A percentile compares a stretch with the other conserved stretches of the same genome.
These are phyloP conservation scores for Ambrosiella beaveri DNA, from an alignment of 2,329 filamentous ascomycete species.

Conservation along the genomic window DNA sequence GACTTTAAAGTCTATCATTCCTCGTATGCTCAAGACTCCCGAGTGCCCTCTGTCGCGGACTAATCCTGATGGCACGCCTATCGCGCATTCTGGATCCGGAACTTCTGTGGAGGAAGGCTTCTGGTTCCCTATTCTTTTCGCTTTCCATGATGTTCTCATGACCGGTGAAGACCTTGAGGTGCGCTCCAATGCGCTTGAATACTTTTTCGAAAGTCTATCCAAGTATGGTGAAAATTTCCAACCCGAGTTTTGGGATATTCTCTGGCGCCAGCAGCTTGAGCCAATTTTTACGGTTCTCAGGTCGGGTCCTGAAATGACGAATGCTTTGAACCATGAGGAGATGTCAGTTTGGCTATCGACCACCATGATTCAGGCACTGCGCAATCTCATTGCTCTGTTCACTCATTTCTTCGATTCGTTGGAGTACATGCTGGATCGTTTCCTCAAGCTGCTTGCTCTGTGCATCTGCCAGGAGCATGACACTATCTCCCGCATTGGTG, in stretches of 20 bases:
- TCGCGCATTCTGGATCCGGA: slow-evolving; percentile 37
- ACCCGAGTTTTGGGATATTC: slow-evolving; percentile 90
- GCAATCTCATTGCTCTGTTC: slow-evolving; percentile 97
- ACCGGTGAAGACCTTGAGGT: slow-evolving; percentile 97
- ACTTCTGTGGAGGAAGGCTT: slow-evolving; percentile 93
- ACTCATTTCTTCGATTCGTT: slow-evolving; percentile 95
- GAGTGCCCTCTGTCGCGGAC: slow-evolving; percentile 78
- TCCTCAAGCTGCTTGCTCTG: slow-evolving; percentile 78
- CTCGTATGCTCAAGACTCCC: slow-evolving; percentile 85
- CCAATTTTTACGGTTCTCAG: slow-evolving; percentile 97
- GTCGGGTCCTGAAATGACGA: slow-evolving; percentile 89
- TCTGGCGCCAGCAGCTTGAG: slow-evolving; percentile 92
- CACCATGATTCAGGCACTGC: slow-evolving; percentile 95
- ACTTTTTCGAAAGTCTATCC: slow-evolving; percentile 88
- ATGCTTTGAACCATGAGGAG: slow-evolving; percentile 89
- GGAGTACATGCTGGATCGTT: slow-evolving; percentile 97
- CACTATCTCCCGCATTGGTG: slow-evolving; percentile 91
- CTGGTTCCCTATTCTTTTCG: slow-evolving; percentile 96
- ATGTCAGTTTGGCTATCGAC: slow-evolving; percentile 97
- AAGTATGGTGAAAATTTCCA: slow-evolving; percentile 84
- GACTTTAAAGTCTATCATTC: slow-evolving; percentile 79
- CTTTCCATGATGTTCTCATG: slow-evolving; percentile 98
- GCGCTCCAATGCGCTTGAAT: slow-evolving; percentile 75
- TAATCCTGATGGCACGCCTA: slow-evolving; percentile 22
- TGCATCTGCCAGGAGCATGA: slow-evolving; percentile 99